These are phyloP conservation scores for Funneliformis caledonium DNA, from an alignment of 371 early-diverging fungal genomes.

Conservation along the genomic window DNA sequence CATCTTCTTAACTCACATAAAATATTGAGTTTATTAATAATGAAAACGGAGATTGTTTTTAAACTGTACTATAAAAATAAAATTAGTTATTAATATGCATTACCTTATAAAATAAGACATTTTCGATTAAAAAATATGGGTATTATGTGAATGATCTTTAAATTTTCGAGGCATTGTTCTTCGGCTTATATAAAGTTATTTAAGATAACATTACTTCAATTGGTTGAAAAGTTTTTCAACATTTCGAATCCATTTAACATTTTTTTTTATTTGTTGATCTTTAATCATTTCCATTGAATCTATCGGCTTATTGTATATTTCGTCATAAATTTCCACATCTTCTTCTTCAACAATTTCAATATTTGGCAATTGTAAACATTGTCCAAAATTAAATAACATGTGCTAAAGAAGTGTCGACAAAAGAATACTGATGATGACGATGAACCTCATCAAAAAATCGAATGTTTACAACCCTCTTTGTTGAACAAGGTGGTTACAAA, in stretches of 20 bases:
- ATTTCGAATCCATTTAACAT: background rate
- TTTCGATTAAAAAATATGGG: conserved; percentile 6
- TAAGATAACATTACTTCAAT: background rate
- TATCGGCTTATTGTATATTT: background rate
- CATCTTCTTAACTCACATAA: no score
- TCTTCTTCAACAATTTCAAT: background rate
- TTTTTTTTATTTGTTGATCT: background rate
- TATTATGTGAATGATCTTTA: conserved; percentile 19
- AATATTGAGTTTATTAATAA: no score
- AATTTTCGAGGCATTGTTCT: conserved; percentile 9
- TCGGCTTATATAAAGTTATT: no score
- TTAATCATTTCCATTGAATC: background rate
- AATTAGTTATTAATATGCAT: no score
- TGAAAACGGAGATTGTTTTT: no score
- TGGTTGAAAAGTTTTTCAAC: conserved; percentile 2
- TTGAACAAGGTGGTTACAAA: conserved; percentile 23
- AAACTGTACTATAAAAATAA: no score
- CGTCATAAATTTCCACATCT: background rate
- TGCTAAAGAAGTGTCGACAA: background rate
- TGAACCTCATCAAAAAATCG: background rate
- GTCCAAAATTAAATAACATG: background rate
- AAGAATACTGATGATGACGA: background rate
- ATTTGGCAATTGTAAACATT: background rate
- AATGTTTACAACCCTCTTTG: background rate
- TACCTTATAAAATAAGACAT: no score